These are phyloP conservation scores for Lomentospora prolificans DNA, from an alignment of 2,329 filamentous ascomycete species.

Conservation along the genomic window DNA sequence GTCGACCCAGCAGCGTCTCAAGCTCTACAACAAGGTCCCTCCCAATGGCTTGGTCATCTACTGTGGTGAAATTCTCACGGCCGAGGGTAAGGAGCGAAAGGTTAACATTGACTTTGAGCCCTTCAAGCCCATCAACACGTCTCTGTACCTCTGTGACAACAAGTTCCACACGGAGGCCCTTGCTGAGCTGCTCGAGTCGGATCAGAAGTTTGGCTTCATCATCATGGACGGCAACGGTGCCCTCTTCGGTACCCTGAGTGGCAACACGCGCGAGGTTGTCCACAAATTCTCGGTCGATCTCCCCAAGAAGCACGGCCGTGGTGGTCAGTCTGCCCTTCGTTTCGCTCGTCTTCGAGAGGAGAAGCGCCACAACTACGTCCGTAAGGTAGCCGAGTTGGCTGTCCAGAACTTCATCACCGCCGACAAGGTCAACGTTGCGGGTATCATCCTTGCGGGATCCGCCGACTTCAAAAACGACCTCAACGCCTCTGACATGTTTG, in stretches of 20 bases:
- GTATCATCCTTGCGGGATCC: slow-evolving; percentile 88
- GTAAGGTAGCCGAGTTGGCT: slow-evolving; percentile 94
- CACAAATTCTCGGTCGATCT: slow-evolving; percentile 99
- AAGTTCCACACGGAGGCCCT: slow-evolving; percentile 98
- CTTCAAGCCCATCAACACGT: slow-evolving; percentile 99
- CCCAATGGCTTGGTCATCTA: slow-evolving; percentile 97
- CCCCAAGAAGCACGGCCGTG: slow-evolving; percentile 99
- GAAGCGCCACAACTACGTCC: slow-evolving; percentile 99
- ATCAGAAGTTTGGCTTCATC: slow-evolving; percentile 99
- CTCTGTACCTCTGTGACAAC: slow-evolving; percentile 98
- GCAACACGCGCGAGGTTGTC: slow-evolving; percentile 91
- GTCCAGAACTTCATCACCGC: slow-evolving; percentile 98
- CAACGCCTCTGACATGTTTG: slow-evolving; percentile 95
- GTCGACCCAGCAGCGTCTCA: slow-evolving; percentile 96
- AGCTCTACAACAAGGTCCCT: slow-evolving; percentile 98
- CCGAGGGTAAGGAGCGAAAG: slow-evolving; percentile 97
- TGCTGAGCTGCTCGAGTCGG: slow-evolving; percentile 92
- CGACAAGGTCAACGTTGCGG: slow-evolving; percentile 97
- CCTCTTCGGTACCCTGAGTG: slow-evolving; percentile 90
- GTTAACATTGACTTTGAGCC: slow-evolving; percentile 99
- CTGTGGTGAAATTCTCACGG: slow-evolving; percentile 99
- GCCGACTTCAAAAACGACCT: slow-evolving; percentile 99
- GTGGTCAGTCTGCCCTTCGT: slow-evolving; percentile 98
- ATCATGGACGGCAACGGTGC: slow-evolving; percentile 99
- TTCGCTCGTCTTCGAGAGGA: slow-evolving; percentile 98